Conservation (phyloP, 2,329 filamentous ascomycete genomes). For the Hymenoscyphus salicellus region DNA sequence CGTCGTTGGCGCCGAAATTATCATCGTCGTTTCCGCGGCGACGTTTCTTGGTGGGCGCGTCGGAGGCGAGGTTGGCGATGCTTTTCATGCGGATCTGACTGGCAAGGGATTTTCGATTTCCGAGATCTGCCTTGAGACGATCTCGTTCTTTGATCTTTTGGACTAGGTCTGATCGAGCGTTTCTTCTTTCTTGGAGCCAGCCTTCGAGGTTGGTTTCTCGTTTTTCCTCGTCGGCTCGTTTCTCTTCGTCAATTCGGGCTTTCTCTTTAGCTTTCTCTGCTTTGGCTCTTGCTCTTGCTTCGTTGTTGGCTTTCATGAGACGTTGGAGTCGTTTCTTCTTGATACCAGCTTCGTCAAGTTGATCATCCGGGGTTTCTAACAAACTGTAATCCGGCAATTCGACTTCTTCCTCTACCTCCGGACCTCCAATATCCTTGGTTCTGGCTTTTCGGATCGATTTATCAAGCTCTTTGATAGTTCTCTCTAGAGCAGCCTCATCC, state of each 20-base stretch:
- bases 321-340: constrained; percentile 93
- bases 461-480: constrained; percentile 82
- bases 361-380: constrained; percentile 83
- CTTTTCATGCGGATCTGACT: constrained; percentile 98
- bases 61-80: constrained; percentile 90
- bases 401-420: constrained; percentile 72
- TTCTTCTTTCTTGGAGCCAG: constrained; percentile 81
- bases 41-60: constrained; percentile 79
- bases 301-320: constrained; percentile 90
- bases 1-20: constrained; percentile 93
- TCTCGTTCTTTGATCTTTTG: constrained; percentile 91
- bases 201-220: constrained; percentile 78
- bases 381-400: constrained; percentile 84
- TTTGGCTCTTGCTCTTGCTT: constrained; percentile 89
- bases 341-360: constrained; percentile 84
- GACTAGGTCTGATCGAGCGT: constrained; percentile 66
- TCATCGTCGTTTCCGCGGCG: constrained; percentile 88
- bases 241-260: constrained; percentile 76
- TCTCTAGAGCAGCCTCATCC: constrained; percentile 82
- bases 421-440: constrained; percentile 86
- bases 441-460: constrained; percentile 84
- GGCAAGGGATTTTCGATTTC: constrained; percentile 93
- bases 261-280: constrained; percentile 93
- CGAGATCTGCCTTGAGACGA: constrained; percentile 86
- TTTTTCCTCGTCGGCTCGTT: constrained; percentile 77